Conservation (phyloP, 1,284 basidiomycete genomes). For the Cryptococcus deneoformans region DNA sequence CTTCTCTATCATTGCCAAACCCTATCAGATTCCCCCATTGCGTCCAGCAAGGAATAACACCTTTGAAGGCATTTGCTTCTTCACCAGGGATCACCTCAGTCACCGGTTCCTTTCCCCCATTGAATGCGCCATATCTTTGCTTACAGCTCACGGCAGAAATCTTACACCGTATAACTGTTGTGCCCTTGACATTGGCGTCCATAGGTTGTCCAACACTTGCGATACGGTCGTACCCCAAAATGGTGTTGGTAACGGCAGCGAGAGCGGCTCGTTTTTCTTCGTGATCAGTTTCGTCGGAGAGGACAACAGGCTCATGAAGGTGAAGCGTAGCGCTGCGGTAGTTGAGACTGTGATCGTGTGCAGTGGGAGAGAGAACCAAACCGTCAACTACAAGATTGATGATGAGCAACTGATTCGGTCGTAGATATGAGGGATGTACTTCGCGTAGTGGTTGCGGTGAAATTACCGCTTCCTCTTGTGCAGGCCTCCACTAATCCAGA, state of each 20-base stretch:
- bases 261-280: slow-evolving; percentile 20
- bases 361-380: slow-evolving; percentile 22
- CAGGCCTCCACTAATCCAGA: slow-evolving; percentile 22
- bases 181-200: slow-evolving; percentile 11
- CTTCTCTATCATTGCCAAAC: slow-evolving; percentile 16
- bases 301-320: slow-evolving; percentile 9
- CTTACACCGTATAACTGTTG: slow-evolving; percentile 14
- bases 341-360: slow-evolving; percentile 24
- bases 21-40: slow-evolving; percentile 17
- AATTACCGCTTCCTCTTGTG: slow-evolving; percentile 6
- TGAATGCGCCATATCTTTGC: slow-evolving; percentile 20
- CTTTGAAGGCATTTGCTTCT: slow-evolving; percentile 15
- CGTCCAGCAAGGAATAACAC: slow-evolving; percentile 26
- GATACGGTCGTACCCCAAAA: slow-evolving; percentile 16
- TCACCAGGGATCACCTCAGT: slow-evolving; percentile 5
- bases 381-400: slow-evolving; percentile 18
- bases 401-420: neutral
- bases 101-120: slow-evolving; percentile 13
- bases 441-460: slow-evolving; percentile 20
- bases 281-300: slow-evolving; percentile 7
- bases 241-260: slow-evolving; percentile 10
- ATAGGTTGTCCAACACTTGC: slow-evolving; percentile 10
- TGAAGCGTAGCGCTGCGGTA: slow-evolving; percentile 25
- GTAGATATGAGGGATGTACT: slow-evolving; percentile 5
- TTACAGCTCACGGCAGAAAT: slow-evolving; percentile 20